Evolutionary conservation across 2,329 filamentous ascomycete species (phyloP).

Genomic region (Gnomoniopsis smithogilvyi): DNA sequence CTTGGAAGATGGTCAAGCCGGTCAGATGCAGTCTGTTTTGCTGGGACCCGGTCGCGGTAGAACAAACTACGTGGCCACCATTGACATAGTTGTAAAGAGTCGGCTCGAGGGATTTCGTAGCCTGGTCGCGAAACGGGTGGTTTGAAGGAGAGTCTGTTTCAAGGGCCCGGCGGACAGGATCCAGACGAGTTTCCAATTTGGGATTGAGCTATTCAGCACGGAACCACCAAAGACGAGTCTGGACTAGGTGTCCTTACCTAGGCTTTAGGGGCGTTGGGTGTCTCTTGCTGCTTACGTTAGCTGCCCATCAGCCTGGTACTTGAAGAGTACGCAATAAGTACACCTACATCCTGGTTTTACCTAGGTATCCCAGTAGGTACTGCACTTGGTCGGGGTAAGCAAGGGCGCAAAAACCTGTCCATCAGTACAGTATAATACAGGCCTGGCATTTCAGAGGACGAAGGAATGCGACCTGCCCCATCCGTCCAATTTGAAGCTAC

Average conservation of each 20-base stretch:
- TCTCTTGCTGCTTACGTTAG: neutral
- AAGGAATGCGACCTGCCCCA: too few relatives aligned
- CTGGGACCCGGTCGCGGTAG: neutral
- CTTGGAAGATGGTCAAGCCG: neutral
- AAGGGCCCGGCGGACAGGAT: conserved; percentile 2
- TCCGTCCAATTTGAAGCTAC: too few relatives aligned
- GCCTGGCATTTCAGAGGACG: too few relatives aligned
- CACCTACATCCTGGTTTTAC: too few relatives aligned
- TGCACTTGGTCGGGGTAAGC: too few relatives aligned
- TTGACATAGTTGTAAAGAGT: neutral
- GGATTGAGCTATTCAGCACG: neutral
- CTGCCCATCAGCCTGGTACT: neutral
- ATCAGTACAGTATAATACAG: too few relatives aligned
- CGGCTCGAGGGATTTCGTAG: neutral
- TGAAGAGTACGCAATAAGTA: too few relatives aligned
- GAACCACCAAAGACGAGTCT: too few relatives aligned
- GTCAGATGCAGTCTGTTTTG: neutral
- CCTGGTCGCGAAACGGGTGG: neutral
- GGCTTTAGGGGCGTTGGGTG: neutral
- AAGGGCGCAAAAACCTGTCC: too few relatives aligned
- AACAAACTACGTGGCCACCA: neutral
- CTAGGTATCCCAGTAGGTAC: too few relatives aligned
- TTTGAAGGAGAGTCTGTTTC: conserved; percentile 7
- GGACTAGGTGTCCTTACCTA: neutral
- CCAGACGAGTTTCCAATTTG: neutral